Base-by-base conservation (phyloP, 2,329 filamentous ascomycete genomes). In the Neonectria coccinea region DNA sequence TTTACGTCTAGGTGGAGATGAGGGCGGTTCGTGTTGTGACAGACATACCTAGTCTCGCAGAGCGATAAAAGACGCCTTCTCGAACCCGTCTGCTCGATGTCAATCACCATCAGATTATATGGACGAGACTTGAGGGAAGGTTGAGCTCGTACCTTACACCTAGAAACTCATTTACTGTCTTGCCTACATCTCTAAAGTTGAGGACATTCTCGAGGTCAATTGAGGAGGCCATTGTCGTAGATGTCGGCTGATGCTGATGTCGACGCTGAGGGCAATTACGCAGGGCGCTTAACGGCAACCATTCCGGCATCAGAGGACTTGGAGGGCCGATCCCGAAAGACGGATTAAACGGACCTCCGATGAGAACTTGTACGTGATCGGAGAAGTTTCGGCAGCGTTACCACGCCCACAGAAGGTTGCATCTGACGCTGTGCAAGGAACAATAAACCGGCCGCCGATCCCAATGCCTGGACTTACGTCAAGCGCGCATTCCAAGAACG, bases 121-220 rank as follows among this genome's bases (percentile, higher is more conserved):
- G 10, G 16, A 45, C 18, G 27, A 50, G 10, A n/a, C 16, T 25
- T 31, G 50, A 25, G 14, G 14, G 25, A n/a, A 18, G 9, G 53
- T 42, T 31, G n/a, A 39, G 11, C 41, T 73, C 80, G 70, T 80
- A 89, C 89, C 82, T 85, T 67, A 81, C 80, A 25, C 84, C 84
- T 5, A 87, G 77, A 65, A 85, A 85, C 27, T 79, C 74, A 71
- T 94, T 94, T 70, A 93, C 83, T 0, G 87, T 89, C 67, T 83
- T 81, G 44, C 89, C 91, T 47, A 94, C 89, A 82, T 95, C 92
- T 62, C 92, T 88, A 75, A 94, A 93, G 77, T 95, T 95, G 71
- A 90, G 80, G 55, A 94, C 70, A 7, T 67, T 68, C 41, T 75
- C 70, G 16, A 77, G 68, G 25, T 59, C 65, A n/a, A 48, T 51